Evolutionary conservation across 2,329 filamentous ascomycete genomes (phyloP), one percentile per base, ranked within the genome.

Genomic region (Apiospora koreana): DNA sequence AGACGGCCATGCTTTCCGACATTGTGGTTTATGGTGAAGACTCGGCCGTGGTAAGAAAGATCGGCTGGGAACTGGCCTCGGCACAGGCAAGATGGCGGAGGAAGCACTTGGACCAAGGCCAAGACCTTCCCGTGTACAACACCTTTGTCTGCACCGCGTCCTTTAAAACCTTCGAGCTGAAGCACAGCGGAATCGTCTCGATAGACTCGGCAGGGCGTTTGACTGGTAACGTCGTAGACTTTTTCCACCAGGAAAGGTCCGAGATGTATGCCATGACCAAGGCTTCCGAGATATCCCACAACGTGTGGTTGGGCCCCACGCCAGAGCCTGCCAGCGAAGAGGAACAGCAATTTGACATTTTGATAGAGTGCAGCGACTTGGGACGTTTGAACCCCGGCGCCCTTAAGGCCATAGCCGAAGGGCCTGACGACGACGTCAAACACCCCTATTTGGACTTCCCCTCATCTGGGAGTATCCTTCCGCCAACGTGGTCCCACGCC

Each of bases 241-340:
- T 99, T 79, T 93, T 94, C 78, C 91, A 93, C 75, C 94, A 94
- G 83, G 96, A 99, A 80, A 88, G 95, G 70, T 82, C 89, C 67
- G 96, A 99, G 82, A 98, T 99, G 95, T 94, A 93, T 80, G 87
- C 87, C 71, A 98, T 98, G 95, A 95, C 95, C 14, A 90, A 90
- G 76, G 92, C 95, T 3, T 94, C 94, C 0, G 93, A 97, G 80
- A 97, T 98, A 73, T 91, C 93, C 68, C 87, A 89, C 74, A 98
- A 98, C 78, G 94, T 98, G 35, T 98, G 92, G 88, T 86, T 98
- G 71, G 96, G 96, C 0, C 93, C 94, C 2, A 96, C 94, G 0
- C 94, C 94, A 0, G 93, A 97, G 74, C 85, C 88, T 1, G 83
- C 86, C 1, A 84, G 86, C 76, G 81, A 84, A 1, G 86, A 90